Base-by-base conservation (phyloP, 805 yeast species). In the Vanderwaltozyma yarrowii region DNA sequence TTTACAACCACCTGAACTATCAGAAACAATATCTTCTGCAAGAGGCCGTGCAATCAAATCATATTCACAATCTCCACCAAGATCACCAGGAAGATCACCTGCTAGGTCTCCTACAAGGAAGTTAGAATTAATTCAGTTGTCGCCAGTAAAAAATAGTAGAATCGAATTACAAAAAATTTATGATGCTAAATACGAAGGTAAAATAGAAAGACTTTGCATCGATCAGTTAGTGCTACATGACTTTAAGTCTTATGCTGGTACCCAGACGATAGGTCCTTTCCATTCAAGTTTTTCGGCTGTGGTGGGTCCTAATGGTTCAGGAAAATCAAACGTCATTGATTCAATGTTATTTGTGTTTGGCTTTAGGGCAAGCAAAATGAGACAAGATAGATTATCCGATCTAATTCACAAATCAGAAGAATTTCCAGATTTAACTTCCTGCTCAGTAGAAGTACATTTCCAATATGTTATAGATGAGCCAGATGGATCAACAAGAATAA, bases 261-360 rank as follows among this genome's bases (percentile, higher is more conserved):
- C 71, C 14, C 97, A 92, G 62, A 74, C 75, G 6, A 83, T 92
- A 36, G 99, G 99, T 0, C 99, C 99, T 0, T 92, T 92, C 60
- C 82, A 92, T 51, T 64, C 88, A 27, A 85, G 94, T 5, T 94
- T 92, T 54, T 84, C 95, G 10, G 97, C 99, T 0, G 94, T 92
- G 10, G 96, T 92, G 12, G 99, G 99, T 0, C 98, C 98, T 5
- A 92, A 92, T 58, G 99, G 99, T 8, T 82, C 95, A 11, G 99
- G 99, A 2, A 92, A 92, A 61, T 88, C 97, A 13, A 92, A 94
- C 54, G 96, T 92, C 46, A 92, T 92, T 58, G 98, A 94, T 58
- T 86, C 96, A 5, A 77, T 92, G 70, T 71, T 94, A 25, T 92
- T 92, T 60, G 98, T 94, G 2, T 92, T 92, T 65, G 99, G 99